Evolutionary conservation across 208 protist genomes (phyloP), one percentile per base, ranked within the genome.

Genomic region (Wallacemonas rigidus): DNA sequence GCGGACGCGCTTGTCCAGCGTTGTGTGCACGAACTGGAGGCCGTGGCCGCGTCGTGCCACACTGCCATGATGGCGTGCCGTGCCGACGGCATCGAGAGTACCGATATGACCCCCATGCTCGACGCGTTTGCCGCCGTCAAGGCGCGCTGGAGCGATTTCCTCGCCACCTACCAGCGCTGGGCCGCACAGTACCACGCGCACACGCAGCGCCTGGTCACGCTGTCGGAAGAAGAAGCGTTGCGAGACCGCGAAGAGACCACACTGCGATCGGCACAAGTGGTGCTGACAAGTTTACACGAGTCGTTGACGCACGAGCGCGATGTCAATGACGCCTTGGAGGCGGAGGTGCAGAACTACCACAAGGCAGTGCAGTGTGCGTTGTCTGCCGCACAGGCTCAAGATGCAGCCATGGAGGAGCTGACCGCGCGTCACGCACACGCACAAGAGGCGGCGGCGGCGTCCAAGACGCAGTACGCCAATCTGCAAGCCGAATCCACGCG

Each of bases 331-430:
- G 17, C 26, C 26, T 26, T 65, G 14, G 17, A 72, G 36, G 64
- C 67, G 9, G 71, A 72, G 63, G 50, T 65, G 45, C 57, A 68
- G 39, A 56, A 47, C 64, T 15, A 64, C 1, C 53, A 73, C 47
- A 67, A 58, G 6, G 71, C 54, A 0, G 61, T 70, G 14, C 54
- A 51, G 65, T 47, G 71, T 47, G 62, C 57, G 47, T 44, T 76
- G 65, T 67, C 8, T 12, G 70, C 40, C 14, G 69, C 74, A 11
- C 36, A 47, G 14, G 40, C 60, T 14, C 67, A 64, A 39, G 55
- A 48, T 38, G 17, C 26, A 17, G 43, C 36, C 2, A 51, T 82
- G 26, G 36, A 36, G 12, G 67, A 60, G 67, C 67, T 71, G 40
- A 35, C 2, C 2, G 54, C 53, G 26, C 67, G n/a, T 43, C 67